These are phyloP conservation scores for Penstemon newberryi DNA, from an alignment of 257 asterid species.

Conservation along the genomic window DNA sequence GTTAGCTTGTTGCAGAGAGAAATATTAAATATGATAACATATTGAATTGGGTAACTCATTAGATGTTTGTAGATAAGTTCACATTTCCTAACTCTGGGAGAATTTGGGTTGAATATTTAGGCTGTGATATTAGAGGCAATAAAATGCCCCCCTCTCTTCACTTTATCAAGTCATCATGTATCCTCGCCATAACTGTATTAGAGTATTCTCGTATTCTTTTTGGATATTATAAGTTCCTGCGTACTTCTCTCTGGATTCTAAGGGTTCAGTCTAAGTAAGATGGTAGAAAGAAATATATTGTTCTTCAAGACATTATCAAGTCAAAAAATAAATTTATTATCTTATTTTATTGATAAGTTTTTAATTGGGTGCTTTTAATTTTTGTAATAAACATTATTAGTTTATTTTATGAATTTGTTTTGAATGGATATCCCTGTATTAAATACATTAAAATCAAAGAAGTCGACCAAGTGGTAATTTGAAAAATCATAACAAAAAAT, in stretches of 20 bases:
- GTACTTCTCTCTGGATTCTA: conserved; percentile 14
- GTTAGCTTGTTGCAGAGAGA: no score
- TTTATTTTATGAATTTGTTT: no score
- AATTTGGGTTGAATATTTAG: conserved; percentile 5
- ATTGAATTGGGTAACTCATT: not conserved
- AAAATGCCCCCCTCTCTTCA: not conserved
- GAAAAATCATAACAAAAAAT: no score
- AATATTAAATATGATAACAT: not conserved
- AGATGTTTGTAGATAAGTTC: not conserved
- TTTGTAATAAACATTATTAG: no score
- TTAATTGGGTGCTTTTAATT: no score
- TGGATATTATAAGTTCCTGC: not conserved
- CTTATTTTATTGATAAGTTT: no score
- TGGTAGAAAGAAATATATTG: no score
- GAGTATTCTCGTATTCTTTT: not conserved
- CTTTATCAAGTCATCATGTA: not conserved
- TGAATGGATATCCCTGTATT: no score
- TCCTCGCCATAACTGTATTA: not conserved
- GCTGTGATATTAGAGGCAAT: conserved; percentile 5
- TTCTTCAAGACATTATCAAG: no score
- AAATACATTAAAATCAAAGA: no score
- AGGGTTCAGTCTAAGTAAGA: not conserved
- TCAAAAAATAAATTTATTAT: no score
- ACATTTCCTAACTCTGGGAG: not conserved
- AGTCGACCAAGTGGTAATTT: no score